Evolutionary conservation across 2,329 filamentous ascomycete species (phyloP).

Genomic region (Apiospora pterosperma): DNA sequence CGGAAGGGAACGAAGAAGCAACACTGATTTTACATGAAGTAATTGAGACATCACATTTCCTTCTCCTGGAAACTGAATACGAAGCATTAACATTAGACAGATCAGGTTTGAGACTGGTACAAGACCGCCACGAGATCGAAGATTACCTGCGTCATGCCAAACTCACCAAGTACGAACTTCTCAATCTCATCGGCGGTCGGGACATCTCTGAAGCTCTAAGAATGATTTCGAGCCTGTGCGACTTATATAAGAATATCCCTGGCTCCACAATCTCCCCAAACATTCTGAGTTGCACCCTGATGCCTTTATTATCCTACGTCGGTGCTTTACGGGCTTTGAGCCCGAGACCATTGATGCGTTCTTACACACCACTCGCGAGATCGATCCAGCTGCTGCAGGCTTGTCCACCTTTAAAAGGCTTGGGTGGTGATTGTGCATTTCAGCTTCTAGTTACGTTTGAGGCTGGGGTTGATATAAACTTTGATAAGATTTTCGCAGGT

Average conservation of each 20-base stretch:
- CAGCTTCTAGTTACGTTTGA: not conserved
- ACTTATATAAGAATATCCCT: not conserved
- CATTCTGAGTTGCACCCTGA: not conserved
- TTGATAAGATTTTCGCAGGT: no score
- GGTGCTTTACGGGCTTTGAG: no score
- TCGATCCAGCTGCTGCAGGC: not conserved
- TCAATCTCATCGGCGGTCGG: not conserved
- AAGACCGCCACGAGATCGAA: not conserved
- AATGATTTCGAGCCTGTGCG: not conserved
- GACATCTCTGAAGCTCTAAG: not conserved
- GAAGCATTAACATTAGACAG: not conserved
- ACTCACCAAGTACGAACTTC: not conserved
- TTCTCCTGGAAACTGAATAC: not conserved
- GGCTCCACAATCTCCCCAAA: not conserved
- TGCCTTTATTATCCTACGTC: rapidly evolving
- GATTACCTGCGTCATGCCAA: not conserved
- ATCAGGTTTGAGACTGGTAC: not conserved
- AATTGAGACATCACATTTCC: not conserved
- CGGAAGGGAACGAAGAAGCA: no score
- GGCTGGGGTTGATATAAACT: not conserved
- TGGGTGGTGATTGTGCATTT: not conserved
- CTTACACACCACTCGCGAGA: no score
- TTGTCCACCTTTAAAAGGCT: not conserved
- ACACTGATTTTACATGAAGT: no score
- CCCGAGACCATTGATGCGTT: no score